These are phyloP conservation scores for Diacronema lutheri DNA, from an alignment of 78 protist genomes.

Conservation along the genomic window DNA sequence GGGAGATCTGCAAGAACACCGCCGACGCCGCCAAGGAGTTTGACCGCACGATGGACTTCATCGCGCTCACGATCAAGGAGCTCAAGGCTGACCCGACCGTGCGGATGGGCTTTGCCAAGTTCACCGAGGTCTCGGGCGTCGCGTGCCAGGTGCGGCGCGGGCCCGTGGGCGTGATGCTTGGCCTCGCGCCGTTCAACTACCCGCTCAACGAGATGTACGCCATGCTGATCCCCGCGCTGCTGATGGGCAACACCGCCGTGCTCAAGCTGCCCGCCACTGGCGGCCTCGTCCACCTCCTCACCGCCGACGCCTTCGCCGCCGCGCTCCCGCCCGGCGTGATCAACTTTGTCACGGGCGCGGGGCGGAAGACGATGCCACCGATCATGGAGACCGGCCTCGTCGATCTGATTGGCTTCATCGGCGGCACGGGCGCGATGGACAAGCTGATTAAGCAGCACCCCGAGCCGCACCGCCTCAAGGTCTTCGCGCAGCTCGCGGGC, in stretches of 20 bases:
- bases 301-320: slow-evolving; percentile 6
- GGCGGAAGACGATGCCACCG: slow-evolving; percentile 29
- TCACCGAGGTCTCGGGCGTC: not conserved
- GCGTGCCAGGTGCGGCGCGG: not conserved
- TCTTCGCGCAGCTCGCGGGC: not conserved
- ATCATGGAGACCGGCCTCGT: slow-evolving; percentile 39
- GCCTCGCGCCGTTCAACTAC: slow-evolving; percentile 51
- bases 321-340: slow-evolving; percentile 45
- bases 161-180: slow-evolving; percentile 39
- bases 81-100: not conserved
- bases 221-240: slow-evolving; percentile 45
- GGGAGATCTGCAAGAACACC: not conserved
- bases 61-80: not conserved
- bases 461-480: slow-evolving; percentile 27
- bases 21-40: slow-evolving; percentile 39
- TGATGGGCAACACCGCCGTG: slow-evolving; percentile 50
- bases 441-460: slow-evolving; percentile 11
- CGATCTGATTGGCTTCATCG: slow-evolving; percentile 50
- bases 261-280: slow-evolving; percentile 21
- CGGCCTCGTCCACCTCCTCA: not conserved
- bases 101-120: not conserved
- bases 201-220: slow-evolving; percentile 47
- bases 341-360: slow-evolving; percentile 30
- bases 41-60: slow-evolving; percentile 47
- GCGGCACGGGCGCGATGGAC: slow-evolving; percentile 27